Evolutionary conservation across 352 stramenopile species (phyloP).

Genomic region (Phytophthora foliorum): DNA sequence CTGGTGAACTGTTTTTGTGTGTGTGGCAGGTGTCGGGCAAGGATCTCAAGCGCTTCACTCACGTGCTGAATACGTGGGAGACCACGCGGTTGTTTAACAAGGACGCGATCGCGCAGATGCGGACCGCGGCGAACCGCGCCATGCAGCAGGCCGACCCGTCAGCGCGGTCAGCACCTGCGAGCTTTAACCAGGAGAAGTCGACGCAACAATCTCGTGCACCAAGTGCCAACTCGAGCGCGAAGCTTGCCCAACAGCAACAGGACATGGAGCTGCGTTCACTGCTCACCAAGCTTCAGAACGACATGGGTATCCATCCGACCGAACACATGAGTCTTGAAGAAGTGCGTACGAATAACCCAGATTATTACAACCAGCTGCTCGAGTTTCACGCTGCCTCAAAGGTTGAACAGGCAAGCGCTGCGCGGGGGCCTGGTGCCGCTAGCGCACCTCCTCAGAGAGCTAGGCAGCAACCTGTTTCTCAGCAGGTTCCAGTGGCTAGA

Average conservation of each 20-base stretch:
- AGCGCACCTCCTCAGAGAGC: conserved; percentile 23
- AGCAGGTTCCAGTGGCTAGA: conserved; percentile 30
- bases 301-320: conserved; percentile 89
- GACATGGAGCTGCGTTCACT: conserved; percentile 86
- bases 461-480: conserved; percentile 17
- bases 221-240: conserved; percentile 20
- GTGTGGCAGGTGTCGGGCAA: conserved; percentile 70
- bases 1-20: not conserved
- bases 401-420: conserved; percentile 22
- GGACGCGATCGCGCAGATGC: conserved; percentile 76
- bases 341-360: conserved; percentile 87
- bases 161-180: conserved; percentile 45
- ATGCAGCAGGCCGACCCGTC: conserved; percentile 61
- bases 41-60: conserved; percentile 85
- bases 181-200: conserved; percentile 57
- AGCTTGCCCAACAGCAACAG: conserved; percentile 49
- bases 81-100: conserved; percentile 63
- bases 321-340: conserved; percentile 89
- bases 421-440: conserved; percentile 11
- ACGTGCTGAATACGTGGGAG: conserved; percentile 91
- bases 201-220: conserved; percentile 10
- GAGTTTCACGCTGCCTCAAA: conserved; percentile 65
- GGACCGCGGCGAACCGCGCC: conserved; percentile 65
- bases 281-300: conserved; percentile 88
- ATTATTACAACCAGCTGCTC: conserved; percentile 86